Percentiles rank a stretch among this genome's conserved stretches.
phyloP scores from a whole-genome alignment of 257 asterid genomes.

The Plectranthus barbatus region DNA sequence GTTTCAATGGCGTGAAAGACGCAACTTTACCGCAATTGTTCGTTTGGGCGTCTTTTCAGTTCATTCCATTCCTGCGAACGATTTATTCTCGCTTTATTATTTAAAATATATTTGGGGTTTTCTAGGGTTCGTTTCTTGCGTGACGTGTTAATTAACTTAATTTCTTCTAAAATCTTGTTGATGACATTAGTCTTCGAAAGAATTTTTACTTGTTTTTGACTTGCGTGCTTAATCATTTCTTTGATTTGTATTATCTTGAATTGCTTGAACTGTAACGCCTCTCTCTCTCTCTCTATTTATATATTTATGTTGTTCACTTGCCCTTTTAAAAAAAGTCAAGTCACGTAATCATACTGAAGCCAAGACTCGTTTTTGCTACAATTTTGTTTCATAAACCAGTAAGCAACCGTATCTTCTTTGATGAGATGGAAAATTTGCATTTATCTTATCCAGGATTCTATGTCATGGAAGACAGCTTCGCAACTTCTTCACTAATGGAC shows the following conservation, averaged over 20 bases:
- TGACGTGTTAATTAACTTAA: neutral
- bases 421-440: neutral
- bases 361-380: neutral
- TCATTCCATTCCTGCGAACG: neutral
- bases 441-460: conserved; percentile 18
- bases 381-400: neutral
- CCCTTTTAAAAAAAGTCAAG: too few species aligned
- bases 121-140: neutral
- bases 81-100: neutral
- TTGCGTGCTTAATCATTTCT: neutral
- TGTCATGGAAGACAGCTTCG: conserved; percentile 60
- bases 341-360: too few species aligned
- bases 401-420: neutral
- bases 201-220: conserved; percentile 3
- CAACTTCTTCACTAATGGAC: conserved; percentile 60
- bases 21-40: conserved; percentile 1
- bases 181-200: neutral
- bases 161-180: conserved; percentile 4
- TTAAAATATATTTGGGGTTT: neutral
- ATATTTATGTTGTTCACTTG: too few species aligned
- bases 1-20: neutral
- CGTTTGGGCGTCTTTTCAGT: conserved; percentile 1
- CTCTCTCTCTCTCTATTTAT: neutral
- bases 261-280: neutral
- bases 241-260: conserved; percentile 6